phyloP scores from a whole-genome alignment of 495 filamentous ascomycete species.

The Mycothermus thermophilus region DNA sequence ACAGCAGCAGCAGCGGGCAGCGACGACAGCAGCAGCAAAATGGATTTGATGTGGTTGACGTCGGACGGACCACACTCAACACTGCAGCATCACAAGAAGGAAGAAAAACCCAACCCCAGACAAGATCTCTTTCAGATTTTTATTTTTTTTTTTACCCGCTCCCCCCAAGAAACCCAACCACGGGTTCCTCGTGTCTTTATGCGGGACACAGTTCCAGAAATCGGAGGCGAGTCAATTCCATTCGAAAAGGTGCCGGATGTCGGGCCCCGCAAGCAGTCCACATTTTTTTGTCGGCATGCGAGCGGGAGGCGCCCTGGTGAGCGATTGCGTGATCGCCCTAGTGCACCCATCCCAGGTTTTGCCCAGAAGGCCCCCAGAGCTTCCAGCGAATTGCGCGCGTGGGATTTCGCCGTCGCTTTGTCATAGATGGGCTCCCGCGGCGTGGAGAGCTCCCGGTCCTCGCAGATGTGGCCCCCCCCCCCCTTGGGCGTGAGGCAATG shows the following conservation, averaged over 20 bases:
- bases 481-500: too few species aligned
- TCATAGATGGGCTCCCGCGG: conserved; percentile 7
- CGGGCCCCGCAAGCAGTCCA: conserved; percentile 15
- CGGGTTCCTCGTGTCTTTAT: too few species aligned
- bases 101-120: too few species aligned
- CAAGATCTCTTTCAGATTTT: conserved; percentile 2
- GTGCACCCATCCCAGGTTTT: conserved; percentile 13
- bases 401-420: conserved; percentile 21
- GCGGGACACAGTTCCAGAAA: too few species aligned
- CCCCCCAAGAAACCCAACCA: too few species aligned
- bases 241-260: too few species aligned
- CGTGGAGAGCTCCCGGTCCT: too few species aligned
- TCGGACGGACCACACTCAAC: too few species aligned
- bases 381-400: conserved; percentile 15
- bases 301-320: conserved; percentile 9
- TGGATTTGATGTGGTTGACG: too few species aligned
- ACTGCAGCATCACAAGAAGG: conserved; percentile 3
- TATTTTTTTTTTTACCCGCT: conserved; percentile 1
- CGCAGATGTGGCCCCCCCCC: too few species aligned
- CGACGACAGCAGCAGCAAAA: too few species aligned
- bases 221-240: conserved; percentile 4
- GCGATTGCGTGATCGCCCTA: conserved; percentile 26
- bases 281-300: conserved; percentile 13
- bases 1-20: too few species aligned
- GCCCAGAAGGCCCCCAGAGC: conserved; percentile 10